phyloP scores from a whole-genome alignment of 805 yeast genomes.

The Lipomyces sp. region DNA sequence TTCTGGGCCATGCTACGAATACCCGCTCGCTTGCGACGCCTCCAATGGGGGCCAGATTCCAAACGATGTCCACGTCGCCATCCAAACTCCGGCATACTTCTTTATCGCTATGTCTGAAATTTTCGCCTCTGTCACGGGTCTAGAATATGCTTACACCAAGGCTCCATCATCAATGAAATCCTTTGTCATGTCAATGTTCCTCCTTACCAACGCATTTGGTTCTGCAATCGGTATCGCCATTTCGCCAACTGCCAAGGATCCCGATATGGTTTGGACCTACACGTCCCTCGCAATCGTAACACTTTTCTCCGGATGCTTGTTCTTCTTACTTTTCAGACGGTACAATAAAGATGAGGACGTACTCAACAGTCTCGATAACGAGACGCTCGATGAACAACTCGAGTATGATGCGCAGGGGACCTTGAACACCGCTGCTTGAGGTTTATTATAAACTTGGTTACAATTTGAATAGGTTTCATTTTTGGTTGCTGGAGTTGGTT shows the following conservation, averaged over 20 bases:
- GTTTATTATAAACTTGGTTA: neutral
- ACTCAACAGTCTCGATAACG: conserved; percentile 52
- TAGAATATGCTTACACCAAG: conserved; percentile 82
- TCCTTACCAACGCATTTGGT: conserved; percentile 76
- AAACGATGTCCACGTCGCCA: conserved; percentile 66
- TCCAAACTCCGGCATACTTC: conserved; percentile 74
- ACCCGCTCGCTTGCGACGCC: conserved; percentile 61
- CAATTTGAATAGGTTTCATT: neutral
- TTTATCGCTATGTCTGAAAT: conserved; percentile 77
- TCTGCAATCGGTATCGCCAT: conserved; percentile 77
- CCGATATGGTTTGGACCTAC: conserved; percentile 72
- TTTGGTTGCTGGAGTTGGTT: conserved; percentile 5
- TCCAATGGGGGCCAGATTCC: conserved; percentile 49
- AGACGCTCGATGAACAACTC: conserved; percentile 14
- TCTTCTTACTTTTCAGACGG: conserved; percentile 64
- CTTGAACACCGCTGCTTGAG: conserved; percentile 27
- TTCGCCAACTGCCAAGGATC: conserved; percentile 68
- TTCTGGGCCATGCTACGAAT: conserved; percentile 74
- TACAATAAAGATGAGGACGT: conserved; percentile 63
- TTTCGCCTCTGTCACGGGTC: conserved; percentile 78
- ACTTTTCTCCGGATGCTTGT: conserved; percentile 60
- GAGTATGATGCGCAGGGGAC: conserved; percentile 23
- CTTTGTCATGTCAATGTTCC: conserved; percentile 63
- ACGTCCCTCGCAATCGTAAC: conserved; percentile 66
- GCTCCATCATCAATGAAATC: conserved; percentile 75